These are phyloP conservation scores for Ustulina deusta DNA, from an alignment of 2,329 filamentous ascomycete species.

Conservation along the genomic window DNA sequence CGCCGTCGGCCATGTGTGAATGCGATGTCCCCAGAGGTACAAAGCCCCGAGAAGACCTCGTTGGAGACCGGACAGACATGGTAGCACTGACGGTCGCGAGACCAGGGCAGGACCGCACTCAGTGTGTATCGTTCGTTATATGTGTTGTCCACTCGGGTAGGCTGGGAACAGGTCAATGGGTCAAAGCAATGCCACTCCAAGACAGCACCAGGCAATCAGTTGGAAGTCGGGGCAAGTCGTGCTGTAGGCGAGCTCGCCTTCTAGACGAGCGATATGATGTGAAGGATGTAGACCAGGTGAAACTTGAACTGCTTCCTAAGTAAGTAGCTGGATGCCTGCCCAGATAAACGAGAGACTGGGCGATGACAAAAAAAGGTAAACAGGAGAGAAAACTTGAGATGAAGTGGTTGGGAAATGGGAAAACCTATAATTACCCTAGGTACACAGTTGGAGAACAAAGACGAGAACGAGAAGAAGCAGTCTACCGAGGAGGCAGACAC, in stretches of 20 bases:
- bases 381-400: constrained; percentile 12
- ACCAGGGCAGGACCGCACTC: not conserved
- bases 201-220: constrained; percentile 50
- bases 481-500: not conserved
- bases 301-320: constrained; percentile 25
- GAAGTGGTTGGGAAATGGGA: constrained; percentile 17
- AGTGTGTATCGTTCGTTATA: not conserved
- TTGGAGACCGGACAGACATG: constrained; percentile 50
- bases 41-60: constrained; percentile 48
- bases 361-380: constrained; percentile 15
- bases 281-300: constrained; percentile 19
- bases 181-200: constrained; percentile 36
- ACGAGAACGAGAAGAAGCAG: not conserved
- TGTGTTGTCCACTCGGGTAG: not conserved
- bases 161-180: constrained; percentile 31
- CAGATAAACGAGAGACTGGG: constrained; percentile 47
- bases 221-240: constrained; percentile 33
- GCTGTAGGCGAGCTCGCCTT: constrained; percentile 5
- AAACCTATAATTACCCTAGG: constrained; percentile 15
- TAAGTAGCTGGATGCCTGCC: constrained; percentile 33
- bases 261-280: constrained; percentile 6
- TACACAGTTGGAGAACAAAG: constrained; percentile 13
- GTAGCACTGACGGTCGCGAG: constrained; percentile 6
- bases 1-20: constrained; percentile 42
- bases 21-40: constrained; percentile 45